These are phyloP conservation scores for Rhynchospora pubera DNA, from an alignment of 176 grass and related monocot genomes.

Conservation along the genomic window DNA sequence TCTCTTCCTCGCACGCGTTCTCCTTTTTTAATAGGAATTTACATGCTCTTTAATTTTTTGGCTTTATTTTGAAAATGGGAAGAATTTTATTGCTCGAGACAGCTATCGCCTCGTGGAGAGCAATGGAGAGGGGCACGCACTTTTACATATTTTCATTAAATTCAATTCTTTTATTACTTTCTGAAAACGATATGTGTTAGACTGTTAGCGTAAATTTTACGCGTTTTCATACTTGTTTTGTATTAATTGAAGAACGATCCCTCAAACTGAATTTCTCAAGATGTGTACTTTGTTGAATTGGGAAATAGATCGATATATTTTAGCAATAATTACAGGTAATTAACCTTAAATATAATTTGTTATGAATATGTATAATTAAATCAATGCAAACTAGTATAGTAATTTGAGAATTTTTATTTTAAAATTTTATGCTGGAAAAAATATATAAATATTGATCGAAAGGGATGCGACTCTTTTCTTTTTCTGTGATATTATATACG, in stretches of 20 bases:
- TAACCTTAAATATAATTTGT: too few species aligned
- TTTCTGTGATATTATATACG: too few species aligned
- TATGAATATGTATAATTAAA: too few species aligned
- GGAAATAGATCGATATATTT: too few species aligned
- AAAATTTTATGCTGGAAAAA: too few species aligned
- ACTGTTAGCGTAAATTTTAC: background rate
- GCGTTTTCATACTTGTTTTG: background rate
- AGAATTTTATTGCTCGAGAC: background rate
- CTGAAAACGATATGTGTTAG: background rate
- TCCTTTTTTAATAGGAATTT: background rate
- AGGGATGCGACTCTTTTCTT: too few species aligned
- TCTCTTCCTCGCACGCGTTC: background rate
- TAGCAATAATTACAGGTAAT: too few species aligned
- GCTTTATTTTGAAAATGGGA: background rate
- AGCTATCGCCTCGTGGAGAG: conserved; percentile 3
- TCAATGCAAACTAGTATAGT: too few species aligned
- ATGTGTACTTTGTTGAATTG: background rate
- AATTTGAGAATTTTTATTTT: too few species aligned
- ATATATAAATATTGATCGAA: too few species aligned
- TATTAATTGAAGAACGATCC: background rate
- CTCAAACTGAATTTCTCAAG: background rate
- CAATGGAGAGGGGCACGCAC: conserved; percentile 7
- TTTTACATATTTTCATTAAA: conserved; percentile 1
- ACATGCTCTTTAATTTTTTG: background rate
- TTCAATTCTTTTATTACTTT: background rate